Evolutionary conservation across 495 filamentous ascomycete genomes (phyloP), one percentile per base, ranked within the genome.

Genomic region (Lasiosphaeria miniovina): DNA sequence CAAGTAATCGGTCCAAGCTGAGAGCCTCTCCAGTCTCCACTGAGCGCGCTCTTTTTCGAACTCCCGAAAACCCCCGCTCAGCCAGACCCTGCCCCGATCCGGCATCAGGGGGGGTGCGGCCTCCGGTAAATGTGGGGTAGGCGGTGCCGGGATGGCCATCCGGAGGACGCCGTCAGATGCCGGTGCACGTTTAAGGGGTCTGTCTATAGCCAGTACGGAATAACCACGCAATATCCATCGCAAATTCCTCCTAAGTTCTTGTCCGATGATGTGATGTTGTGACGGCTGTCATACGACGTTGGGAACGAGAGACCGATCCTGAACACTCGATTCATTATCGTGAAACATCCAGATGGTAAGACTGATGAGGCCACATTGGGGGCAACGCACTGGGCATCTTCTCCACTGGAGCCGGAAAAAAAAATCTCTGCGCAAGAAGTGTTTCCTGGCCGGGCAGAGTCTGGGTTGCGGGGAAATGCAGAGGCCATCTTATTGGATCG

Each of bases 291-390:
- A 46, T 46, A 11, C 12, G 51, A 55, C 48, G 15, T 34, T 54
- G 50, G 35, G 57, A 52, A 54, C 49, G 15, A 36, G 12, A 38
- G 34, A n/a, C 15, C 36, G 15, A n/a, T 40, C n/a, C 3, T 48
- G 43, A 46, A n/a, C 43, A 11, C 15, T 7, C 6, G 43, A 9
- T n/a, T 54, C 51, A 68, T 61, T 54, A 58, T 55, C 15, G 33
- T 66, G 66, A 68, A 68, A 68, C 63, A 36, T 32, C 11, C 17
- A 46, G 49, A 55, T 60, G 57, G 63, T 57, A 53, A 52, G 60
- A 59, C 57, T 46, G 32, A 43, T 52, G 54, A 54, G 14, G 36
- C 48, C 55, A 40, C 52, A 33, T 46, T 61, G 12, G 46, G 32
- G 15, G 32, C 12, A 54, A n/a, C 43, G 43, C 43, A 45, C 54